These are phyloP conservation scores for Sugiyamaella smithiae DNA, from an alignment of 805 yeast genomes.

Conservation along the genomic window DNA sequence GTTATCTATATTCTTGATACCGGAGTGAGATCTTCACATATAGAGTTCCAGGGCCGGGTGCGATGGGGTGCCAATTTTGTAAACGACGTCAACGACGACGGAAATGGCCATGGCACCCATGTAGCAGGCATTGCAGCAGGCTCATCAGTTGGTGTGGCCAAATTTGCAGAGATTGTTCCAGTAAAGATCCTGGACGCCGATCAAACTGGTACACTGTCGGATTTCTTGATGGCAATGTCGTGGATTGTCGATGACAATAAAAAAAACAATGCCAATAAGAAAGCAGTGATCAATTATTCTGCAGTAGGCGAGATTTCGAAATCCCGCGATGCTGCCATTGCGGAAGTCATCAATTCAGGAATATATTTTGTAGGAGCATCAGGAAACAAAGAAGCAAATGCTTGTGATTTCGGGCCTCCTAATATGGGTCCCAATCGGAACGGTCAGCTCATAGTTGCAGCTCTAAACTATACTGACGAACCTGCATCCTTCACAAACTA, in stretches of 20 bases:
- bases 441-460: conserved; percentile 84
- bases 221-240: conserved; percentile 58
- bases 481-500: conserved; percentile 95
- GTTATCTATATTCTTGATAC: conserved; percentile 88
- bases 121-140: conserved; percentile 95
- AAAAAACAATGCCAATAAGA: conserved; percentile 37
- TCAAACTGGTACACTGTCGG: conserved; percentile 57
- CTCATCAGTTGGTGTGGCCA: conserved; percentile 73
- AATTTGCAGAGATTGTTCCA: conserved; percentile 54
- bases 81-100: conserved; percentile 69
- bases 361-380: conserved; percentile 94
- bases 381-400: conserved; percentile 91
- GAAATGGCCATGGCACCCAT: conserved; percentile 94
- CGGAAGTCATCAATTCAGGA: conserved; percentile 87
- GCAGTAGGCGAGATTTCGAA: conserved; percentile 91
- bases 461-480: conserved; percentile 80
- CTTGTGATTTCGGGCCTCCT: conserved; percentile 91
- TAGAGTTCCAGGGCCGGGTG: conserved; percentile 81
- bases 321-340: conserved; percentile 80
- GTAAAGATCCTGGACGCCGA: conserved; percentile 57
- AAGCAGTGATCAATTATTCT: conserved; percentile 69
- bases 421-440: conserved; percentile 37
- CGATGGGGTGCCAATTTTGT: conserved; percentile 84
- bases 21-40: conserved; percentile 73
- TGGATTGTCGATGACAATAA: conserved; percentile 71